A percentile compares a stretch with the other conserved stretches of the same genome.
Evolutionary conservation across 805 yeast genomes (phyloP).

Genomic region (Wickerhamomyces sydowiorum): DNA sequence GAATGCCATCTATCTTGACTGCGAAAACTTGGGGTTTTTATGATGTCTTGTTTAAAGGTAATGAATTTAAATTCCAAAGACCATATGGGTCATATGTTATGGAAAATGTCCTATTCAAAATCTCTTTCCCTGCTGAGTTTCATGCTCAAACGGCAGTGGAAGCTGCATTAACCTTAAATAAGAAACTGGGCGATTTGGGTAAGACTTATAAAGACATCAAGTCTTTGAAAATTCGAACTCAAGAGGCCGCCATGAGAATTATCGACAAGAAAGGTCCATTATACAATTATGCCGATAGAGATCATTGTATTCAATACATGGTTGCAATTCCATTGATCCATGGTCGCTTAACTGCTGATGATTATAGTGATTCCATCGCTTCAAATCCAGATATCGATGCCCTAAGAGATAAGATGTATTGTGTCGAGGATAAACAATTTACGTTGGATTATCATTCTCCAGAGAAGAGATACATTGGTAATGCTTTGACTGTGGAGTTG

Average conservation of each 20-base stretch:
- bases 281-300: constrained; percentile 59
- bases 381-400: constrained; percentile 45
- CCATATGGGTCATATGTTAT: constrained; percentile 51
- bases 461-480: constrained; percentile 51
- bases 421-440: constrained; percentile 44
- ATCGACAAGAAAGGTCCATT: constrained; percentile 56
- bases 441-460: constrained; percentile 51
- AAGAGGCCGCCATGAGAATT: constrained; percentile 56
- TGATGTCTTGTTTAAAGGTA: constrained; percentile 51
- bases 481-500: constrained; percentile 43
- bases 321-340: constrained; percentile 49
- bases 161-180: constrained; percentile 43
- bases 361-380: constrained; percentile 47
- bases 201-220: constrained; percentile 43
- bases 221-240: constrained; percentile 46
- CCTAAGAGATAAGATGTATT: constrained; percentile 47
- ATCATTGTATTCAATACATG: constrained; percentile 63
- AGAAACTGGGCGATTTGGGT: constrained; percentile 31
- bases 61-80: constrained; percentile 49
- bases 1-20: constrained; percentile 52
- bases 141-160: constrained; percentile 64
- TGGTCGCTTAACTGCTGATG: constrained; percentile 54
- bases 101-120: constrained; percentile 58
- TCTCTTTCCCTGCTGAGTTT: constrained; percentile 61
- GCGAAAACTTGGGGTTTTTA: constrained; percentile 61